Conservation (phyloP, 2,329 filamentous ascomycete genomes). For the Paecilomyces formosus region DNA sequence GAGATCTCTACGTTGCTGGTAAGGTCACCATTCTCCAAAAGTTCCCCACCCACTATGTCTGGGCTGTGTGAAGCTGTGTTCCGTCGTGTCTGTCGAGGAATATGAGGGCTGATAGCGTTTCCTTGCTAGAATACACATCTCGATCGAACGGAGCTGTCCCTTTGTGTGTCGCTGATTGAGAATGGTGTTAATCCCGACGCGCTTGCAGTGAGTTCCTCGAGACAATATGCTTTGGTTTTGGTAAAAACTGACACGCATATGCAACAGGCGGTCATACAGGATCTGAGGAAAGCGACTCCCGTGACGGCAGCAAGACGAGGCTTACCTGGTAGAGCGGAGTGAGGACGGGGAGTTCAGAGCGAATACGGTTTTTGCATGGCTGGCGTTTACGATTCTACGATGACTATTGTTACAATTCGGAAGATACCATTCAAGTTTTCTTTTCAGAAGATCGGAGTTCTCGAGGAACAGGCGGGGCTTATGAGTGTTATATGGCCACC, state of each 20-base stretch:
- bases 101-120: neutral
- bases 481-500: neutral
- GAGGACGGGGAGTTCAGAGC: neutral
- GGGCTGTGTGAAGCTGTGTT: neutral
- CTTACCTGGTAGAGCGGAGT: constrained; percentile 11
- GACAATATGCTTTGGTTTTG: neutral
- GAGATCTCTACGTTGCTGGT: constrained; percentile 44
- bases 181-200: constrained; percentile 96
- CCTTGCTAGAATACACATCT: constrained; percentile 78
- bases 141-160: constrained; percentile 80
- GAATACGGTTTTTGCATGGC: constrained; percentile 5
- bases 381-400: constrained; percentile 7
- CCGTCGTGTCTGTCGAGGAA: neutral
- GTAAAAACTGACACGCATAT: constrained; percentile 4
- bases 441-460: no score
- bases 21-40: constrained; percentile 7
- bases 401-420: neutral
- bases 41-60: neutral
- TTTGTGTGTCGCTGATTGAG: constrained; percentile 95
- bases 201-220: constrained; percentile 62
- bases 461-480: neutral
- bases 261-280: constrained; percentile 38
- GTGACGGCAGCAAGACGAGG: constrained; percentile 16
- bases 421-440: neutral
- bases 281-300: constrained; percentile 33